phyloP scores from a whole-genome alignment of 176 grass and related monocot genomes.

The Aechmea fasciata region DNA sequence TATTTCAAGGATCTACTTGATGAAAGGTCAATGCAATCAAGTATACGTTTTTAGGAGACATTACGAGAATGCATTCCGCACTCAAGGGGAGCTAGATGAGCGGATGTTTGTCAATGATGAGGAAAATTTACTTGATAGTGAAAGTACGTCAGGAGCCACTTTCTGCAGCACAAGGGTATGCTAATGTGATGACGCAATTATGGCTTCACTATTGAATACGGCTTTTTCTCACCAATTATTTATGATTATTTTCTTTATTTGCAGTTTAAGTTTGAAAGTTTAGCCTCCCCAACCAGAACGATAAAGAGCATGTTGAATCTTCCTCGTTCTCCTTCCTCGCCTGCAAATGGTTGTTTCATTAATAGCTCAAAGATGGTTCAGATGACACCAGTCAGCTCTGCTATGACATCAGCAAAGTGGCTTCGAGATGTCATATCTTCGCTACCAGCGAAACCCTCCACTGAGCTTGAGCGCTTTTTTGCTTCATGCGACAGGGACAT shows the following conservation, averaged over 20 bases:
- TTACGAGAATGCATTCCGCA: constrained; percentile 29
- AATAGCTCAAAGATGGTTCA: constrained; percentile 41
- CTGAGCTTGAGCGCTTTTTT: constrained; percentile 59
- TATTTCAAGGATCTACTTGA: constrained; percentile 73
- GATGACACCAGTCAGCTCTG: constrained; percentile 80
- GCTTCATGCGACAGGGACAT: constrained; percentile 56
- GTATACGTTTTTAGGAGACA: constrained; percentile 54
- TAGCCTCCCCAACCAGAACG: constrained; percentile 67
- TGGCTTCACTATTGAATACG: constrained; percentile 13
- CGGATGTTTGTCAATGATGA: constrained; percentile 52
- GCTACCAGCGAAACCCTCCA: constrained; percentile 57
- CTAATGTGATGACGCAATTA: constrained; percentile 12
- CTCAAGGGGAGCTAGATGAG: constrained; percentile 56
- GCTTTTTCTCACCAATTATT: constrained; percentile 18
- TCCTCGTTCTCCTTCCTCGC: constrained; percentile 63
- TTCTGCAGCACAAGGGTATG: constrained; percentile 46
- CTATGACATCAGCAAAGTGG: constrained; percentile 97
- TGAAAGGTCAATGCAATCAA: constrained; percentile 39
- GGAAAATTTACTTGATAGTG: constrained; percentile 28
- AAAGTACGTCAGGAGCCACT: constrained; percentile 25
- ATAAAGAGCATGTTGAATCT: constrained; percentile 56
- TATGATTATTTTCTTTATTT: constrained; percentile 23
- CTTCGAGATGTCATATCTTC: constrained; percentile 78
- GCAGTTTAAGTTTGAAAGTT: constrained; percentile 63
- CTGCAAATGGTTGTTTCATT: constrained; percentile 34